These are phyloP conservation scores for Bonnemaisonia californica DNA, from an alignment of 31 red algal species.

Conservation along the genomic window DNA sequence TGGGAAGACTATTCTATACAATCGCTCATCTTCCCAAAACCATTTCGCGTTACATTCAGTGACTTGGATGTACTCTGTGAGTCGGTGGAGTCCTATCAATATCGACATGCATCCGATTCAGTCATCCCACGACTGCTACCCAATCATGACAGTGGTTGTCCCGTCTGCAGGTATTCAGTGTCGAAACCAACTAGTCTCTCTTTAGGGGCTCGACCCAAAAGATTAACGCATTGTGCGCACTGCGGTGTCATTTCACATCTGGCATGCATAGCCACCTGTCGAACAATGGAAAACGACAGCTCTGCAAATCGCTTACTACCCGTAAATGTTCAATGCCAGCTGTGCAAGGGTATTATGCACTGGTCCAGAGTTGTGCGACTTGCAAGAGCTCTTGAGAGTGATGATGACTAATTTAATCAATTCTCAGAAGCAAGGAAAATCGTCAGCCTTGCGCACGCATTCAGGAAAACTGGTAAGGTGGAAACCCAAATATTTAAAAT, in stretches of 20 bases:
- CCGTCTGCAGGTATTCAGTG: neutral
- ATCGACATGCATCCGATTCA: slow-evolving; percentile 24
- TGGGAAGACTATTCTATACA: slow-evolving; percentile 41
- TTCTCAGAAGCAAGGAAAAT: too few relatives aligned
- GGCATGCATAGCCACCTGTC: slow-evolving; percentile 40
- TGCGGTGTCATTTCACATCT: slow-evolving; percentile 48
- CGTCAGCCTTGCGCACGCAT: too few relatives aligned
- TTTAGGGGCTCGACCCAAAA: neutral
- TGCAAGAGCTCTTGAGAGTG: slow-evolving; percentile 23
- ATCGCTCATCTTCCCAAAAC: slow-evolving; percentile 35
- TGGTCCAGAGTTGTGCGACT: slow-evolving; percentile 54
- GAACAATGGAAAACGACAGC: neutral
- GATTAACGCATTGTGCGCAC: slow-evolving; percentile 10
- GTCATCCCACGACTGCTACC: neutral
- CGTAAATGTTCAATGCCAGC: slow-evolving; percentile 31
- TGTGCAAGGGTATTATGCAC: slow-evolving; percentile 32
- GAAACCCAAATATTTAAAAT: too few relatives aligned
- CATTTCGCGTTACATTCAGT: slow-evolving; percentile 37
- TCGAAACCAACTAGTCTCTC: too few relatives aligned
- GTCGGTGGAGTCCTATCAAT: slow-evolving; percentile 20
- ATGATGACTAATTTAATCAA: slow-evolving; percentile 32
- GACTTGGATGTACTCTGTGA: slow-evolving; percentile 8
- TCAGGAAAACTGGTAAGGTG: too few relatives aligned
- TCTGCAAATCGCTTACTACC: slow-evolving; percentile 16
- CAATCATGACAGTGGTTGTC: neutral